Evolutionary conservation across 2,329 filamentous ascomycete species (phyloP), one percentile per base, ranked within the genome.

Genomic region (Herpotrichia juniperi): DNA sequence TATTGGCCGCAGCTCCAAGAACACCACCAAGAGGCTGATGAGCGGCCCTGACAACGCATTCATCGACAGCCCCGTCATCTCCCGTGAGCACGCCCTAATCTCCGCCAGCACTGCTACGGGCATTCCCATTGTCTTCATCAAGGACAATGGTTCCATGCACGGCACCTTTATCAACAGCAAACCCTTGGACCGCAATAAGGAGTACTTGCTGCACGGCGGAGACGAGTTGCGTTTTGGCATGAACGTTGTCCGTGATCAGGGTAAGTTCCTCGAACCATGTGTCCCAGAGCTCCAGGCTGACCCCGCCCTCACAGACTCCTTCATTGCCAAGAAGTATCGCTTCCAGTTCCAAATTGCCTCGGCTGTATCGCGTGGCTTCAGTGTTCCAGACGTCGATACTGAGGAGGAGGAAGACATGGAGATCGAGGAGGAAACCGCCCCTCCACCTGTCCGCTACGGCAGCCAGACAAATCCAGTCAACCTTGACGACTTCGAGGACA

Each of bases 51-150:
- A 81, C 58, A 91, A 91, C 69, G 84, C 79, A 14, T 90, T 80
- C 79, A 88, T 90, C 52, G 83, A 90, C 58, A 88, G 84, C 50
- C 84, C 87, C 0, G 87, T 91, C 30, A 87, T 91, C 78, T 90
- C 87, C 21, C 80, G 88, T 39, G 69, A 83, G 10, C 88, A 91
- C 72, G 89, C 88, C 14, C 72, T 81, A 46, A 58, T 78, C 31
- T 68, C 63, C 2, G 59, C 59, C 35, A 59, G 64, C 44, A 42
- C 55, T 10, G 42, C 25, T 47, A 45, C 46, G 28, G 59, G 62
- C 24, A 31, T 43, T 10, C 60, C 67, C 22, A 54, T 53, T 8
- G 69, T 85, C 40, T 79, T 74, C 46, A 74, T 88, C 53, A 74
- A 71, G 52, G 85, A 88, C 62, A 73, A 74, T 16, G 78, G 77